A percentile compares a stretch with the other conserved stretches of the same genome.
Evolutionary conservation across 106 monocot genomes (phyloP).

Genomic region (Allium sativum): DNA sequence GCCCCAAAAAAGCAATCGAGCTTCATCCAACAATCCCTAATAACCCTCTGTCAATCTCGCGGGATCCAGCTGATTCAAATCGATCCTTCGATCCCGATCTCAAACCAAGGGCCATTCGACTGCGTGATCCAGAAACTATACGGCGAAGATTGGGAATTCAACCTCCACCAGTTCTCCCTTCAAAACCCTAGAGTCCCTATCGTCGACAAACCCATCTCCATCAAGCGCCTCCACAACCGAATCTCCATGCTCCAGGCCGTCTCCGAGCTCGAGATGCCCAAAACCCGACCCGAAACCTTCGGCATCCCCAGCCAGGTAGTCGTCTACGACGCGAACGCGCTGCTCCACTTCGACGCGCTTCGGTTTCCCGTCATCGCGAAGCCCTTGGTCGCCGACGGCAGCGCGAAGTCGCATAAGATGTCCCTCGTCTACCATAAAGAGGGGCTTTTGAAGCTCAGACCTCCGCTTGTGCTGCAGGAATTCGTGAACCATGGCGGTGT

Average conservation of each 20-base stretch:
- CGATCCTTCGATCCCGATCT: conserved; percentile 29
- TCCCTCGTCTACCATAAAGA: conserved; percentile 34
- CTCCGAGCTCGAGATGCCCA: conserved; percentile 33
- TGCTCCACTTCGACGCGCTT: conserved; percentile 25
- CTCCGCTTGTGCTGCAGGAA: conserved; percentile 62
- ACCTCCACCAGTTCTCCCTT: conserved; percentile 24
- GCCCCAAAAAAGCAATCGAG: conserved; percentile 41
- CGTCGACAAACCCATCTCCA: conserved; percentile 40
- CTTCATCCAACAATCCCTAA: conserved; percentile 51
- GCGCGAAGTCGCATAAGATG: conserved; percentile 59
- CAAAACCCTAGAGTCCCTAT: conserved; percentile 36
- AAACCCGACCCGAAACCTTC: conserved; percentile 24
- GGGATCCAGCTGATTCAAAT: conserved; percentile 50
- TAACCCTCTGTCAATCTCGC: conserved; percentile 18
- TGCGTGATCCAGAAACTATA: conserved; percentile 55
- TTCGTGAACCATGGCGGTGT: conserved; percentile 72
- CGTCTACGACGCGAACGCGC: conserved; percentile 33
- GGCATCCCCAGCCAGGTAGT: conserved; percentile 55
- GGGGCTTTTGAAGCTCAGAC: conserved; percentile 40
- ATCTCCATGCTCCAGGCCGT: conserved; percentile 64
- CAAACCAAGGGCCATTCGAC: conserved; percentile 51
- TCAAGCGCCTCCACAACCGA: conserved; percentile 58
- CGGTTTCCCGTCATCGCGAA: conserved; percentile 62
- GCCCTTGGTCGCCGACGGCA: conserved; percentile 59
- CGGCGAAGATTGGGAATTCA: conserved; percentile 25